Percentiles rank a stretch among this genome's conserved stretches.
These are phyloP conservation scores for Arthonia radiata DNA, from an alignment of 495 filamentous ascomycete species.

Conservation along the genomic window DNA sequence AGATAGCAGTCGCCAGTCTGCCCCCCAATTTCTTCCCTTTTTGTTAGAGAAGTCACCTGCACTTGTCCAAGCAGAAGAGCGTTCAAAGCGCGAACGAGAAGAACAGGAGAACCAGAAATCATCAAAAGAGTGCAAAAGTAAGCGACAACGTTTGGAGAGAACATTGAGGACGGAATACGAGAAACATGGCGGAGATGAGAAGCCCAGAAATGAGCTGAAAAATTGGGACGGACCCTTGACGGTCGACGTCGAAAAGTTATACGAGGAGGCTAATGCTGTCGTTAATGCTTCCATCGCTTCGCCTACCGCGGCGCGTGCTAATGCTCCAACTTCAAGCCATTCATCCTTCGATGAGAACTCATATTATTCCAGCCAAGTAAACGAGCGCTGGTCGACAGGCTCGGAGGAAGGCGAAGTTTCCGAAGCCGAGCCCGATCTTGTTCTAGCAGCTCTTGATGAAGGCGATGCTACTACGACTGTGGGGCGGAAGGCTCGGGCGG, in stretches of 20 bases:
- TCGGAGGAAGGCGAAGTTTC: too few relatives aligned
- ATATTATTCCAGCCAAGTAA: slow-evolving; percentile 67
- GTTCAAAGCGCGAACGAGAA: too few relatives aligned
- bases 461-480: too few relatives aligned
- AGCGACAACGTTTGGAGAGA: slow-evolving; percentile 58
- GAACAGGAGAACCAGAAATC: too few relatives aligned
- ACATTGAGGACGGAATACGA: slow-evolving; percentile 45
- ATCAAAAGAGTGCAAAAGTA: slow-evolving; percentile 58
- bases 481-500: too few relatives aligned
- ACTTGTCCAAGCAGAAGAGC: slow-evolving; percentile 52
- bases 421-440: too few relatives aligned
- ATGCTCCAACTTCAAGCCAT: slow-evolving; percentile 34
- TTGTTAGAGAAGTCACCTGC: slow-evolving; percentile 66
- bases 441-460: too few relatives aligned
- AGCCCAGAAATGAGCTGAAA: slow-evolving; percentile 25
- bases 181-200: slow-evolving; percentile 33
- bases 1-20: slow-evolving; percentile 1
- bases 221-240: slow-evolving; percentile 33
- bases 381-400: too few relatives aligned
- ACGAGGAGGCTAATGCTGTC: slow-evolving; percentile 44
- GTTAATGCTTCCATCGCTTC: slow-evolving; percentile 36
- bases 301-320: slow-evolving; percentile 22
- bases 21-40: slow-evolving; percentile 44
- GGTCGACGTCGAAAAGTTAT: slow-evolving; percentile 50
- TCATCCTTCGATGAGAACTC: slow-evolving; percentile 81